Conservation (phyloP, 2,329 filamentous ascomycete species). For the Alternaria arbusti region DNA sequence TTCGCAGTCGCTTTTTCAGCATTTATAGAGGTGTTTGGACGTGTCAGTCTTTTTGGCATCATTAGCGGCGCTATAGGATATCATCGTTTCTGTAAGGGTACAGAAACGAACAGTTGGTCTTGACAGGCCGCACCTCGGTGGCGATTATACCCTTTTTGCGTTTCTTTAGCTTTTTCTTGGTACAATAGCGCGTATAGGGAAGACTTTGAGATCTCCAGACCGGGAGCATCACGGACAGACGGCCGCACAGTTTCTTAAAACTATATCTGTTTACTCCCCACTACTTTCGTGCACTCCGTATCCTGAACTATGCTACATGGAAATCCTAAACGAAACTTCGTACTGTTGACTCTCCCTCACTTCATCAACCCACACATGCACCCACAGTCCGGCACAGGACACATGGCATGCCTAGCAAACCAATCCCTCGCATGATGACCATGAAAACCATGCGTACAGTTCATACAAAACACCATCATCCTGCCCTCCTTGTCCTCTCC, state of each 20-base stretch:
- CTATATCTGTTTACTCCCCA: not conserved
- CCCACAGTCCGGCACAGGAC: constrained; percentile 62
- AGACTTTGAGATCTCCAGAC: not conserved
- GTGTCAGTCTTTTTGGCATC: constrained; percentile 6
- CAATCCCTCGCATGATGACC: constrained; percentile 67
- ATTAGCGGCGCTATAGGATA: constrained; percentile 18
- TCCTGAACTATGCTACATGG: not conserved
- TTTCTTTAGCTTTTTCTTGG: constrained; percentile 1
- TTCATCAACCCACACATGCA: constrained; percentile 58
- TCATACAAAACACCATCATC: constrained; percentile 67
- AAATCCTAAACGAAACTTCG: not conserved
- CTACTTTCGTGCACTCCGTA: not conserved
- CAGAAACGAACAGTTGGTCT: constrained; percentile 9
- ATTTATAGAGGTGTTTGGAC: constrained; percentile 20
- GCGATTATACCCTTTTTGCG: constrained; percentile 31
- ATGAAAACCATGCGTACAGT: constrained; percentile 69
- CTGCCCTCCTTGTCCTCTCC: constrained; percentile 59
- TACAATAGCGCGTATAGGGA: not conserved
- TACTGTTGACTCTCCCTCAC: constrained; percentile 9
- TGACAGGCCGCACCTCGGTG: constrained; percentile 5
- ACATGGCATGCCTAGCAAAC: constrained; percentile 63
- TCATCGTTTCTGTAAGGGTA: not conserved
- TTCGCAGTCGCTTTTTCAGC: constrained; percentile 6
- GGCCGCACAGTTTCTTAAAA: not conserved
- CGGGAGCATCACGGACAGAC: not conserved